Evolutionary conservation across 305 asterid genomes (phyloP), one percentile per base, ranked within the genome.

Genomic region (Fraxinus xanthoxyloides): DNA sequence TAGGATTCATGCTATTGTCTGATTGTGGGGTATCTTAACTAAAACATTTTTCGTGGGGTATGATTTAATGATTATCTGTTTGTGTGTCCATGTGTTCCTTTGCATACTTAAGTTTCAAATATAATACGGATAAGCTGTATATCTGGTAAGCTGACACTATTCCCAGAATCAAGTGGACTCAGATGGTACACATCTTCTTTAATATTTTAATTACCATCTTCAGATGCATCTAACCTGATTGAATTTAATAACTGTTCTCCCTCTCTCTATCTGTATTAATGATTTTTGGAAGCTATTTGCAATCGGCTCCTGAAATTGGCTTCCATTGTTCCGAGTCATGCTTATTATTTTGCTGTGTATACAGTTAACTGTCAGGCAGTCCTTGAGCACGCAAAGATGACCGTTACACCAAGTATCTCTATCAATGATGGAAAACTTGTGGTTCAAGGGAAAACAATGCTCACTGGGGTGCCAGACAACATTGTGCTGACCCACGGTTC

Each of bases 391-490:
- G 84, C 59, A 56, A 89, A 89, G 88, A 95, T 95, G 99, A 94
- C 98, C 32, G 93, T 96, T 48, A 93, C 97, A 12, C 99, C 98
- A 17, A 90, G 84, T 38, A 94, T 96, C 87, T 90, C 90, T 19
- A 86, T 94, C 81, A 90, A 85, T 67, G 97, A 90, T 9, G 95
- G 98, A 69, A 88, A 89, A 93, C 99, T 96, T 35, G 91, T 91
- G 84, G 97, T 94, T 85, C 97, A 91, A 77, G 98, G 98, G 61
- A 94, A 93, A 87, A 96, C 98, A 51, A 89, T 96, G 82, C 91
- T 96, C 78, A 88, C 82, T 7, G 94, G 95, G 36, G 98, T 96
- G 28, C 92, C 92, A 4, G 97, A 94, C 36, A 96, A 93, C 87
- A 93, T 94, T 48, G 89, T 91, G 84, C 88, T 96, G n/a, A 93